Evolutionary conservation across 768 basidiomycete species (phyloP).

Genomic region (Suillus weaverae): DNA sequence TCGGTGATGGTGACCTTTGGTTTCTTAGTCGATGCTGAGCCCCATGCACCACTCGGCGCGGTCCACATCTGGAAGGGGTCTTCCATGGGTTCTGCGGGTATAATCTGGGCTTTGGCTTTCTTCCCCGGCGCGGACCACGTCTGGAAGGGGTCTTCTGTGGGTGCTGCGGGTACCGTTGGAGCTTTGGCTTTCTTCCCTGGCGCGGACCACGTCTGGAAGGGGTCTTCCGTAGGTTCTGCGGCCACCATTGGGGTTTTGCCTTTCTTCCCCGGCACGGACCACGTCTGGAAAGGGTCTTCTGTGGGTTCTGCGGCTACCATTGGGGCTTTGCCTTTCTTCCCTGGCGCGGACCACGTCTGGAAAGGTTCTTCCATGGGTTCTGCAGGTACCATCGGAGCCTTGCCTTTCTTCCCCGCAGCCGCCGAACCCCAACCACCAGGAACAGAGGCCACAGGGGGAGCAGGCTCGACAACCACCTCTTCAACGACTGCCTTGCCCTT

Average conservation of each 20-base stretch:
- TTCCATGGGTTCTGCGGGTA: not conserved
- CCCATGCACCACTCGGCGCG: not conserved
- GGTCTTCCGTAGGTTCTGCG: not conserved
- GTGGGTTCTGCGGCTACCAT: not conserved
- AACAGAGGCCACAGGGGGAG: slow-evolving; percentile 3
- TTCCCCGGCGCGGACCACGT: slow-evolving; percentile 10
- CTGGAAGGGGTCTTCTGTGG: not conserved
- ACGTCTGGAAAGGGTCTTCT: not conserved
- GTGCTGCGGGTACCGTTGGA: too few species aligned
- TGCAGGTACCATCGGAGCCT: not conserved
- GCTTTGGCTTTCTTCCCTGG: too few species aligned
- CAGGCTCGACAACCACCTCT: slow-evolving; percentile 17
- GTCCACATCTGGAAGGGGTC: not conserved
- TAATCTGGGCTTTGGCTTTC: slow-evolving; percentile 13
- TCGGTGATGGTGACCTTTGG: slow-evolving; percentile 11
- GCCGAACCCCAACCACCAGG: slow-evolving; percentile 5
- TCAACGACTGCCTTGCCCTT: slow-evolving; percentile 16
- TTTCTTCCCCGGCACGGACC: slow-evolving; percentile 15
- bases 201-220: not conserved
- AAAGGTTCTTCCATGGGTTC: not conserved
- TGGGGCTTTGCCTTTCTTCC: slow-evolving; percentile 19
- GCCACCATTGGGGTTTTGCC: slow-evolving; percentile 7
- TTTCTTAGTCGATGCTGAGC: not conserved
- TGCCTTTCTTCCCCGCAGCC: slow-evolving; percentile 20
- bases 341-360: not conserved